Conservation (phyloP, 2,329 filamentous ascomycete genomes). For the Calonectria honghensis region DNA sequence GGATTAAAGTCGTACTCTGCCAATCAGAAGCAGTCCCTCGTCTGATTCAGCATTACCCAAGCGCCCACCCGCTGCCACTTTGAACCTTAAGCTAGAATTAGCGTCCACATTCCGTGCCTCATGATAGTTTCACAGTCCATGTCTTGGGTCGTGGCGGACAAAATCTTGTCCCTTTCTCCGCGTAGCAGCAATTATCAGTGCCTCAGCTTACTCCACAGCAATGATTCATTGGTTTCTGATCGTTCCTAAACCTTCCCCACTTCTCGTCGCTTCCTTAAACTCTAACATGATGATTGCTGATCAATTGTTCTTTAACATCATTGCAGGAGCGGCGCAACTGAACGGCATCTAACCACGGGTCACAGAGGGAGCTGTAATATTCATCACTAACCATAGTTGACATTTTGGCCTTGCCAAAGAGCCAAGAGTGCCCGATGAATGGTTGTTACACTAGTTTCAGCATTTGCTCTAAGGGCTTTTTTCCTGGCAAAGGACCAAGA, state of each 20-base stretch:
- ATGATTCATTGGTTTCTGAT: neutral
- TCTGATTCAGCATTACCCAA: neutral
- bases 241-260: neutral
- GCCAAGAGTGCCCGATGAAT: too few species aligned
- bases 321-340: too few species aligned
- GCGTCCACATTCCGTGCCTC: slow-evolving; percentile 10
- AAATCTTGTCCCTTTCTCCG: neutral
- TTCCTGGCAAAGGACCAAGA: neutral
- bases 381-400: neutral
- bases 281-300: neutral
- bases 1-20: neutral
- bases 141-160: neutral
- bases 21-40: neutral
- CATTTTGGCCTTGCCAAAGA: too few species aligned
- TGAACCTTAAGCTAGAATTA: neutral
- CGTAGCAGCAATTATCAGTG: neutral
- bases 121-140: neutral
- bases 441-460: neutral
- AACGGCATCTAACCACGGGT: neutral
- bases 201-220: neutral
- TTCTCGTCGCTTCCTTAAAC: too few species aligned
- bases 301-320: neutral
- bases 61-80: neutral
- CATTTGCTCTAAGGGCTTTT: neutral
- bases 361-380: neutral